These are phyloP conservation scores for Fusarium sp. DNA, from an alignment of 2,329 filamentous ascomycete genomes.

Conservation along the genomic window DNA sequence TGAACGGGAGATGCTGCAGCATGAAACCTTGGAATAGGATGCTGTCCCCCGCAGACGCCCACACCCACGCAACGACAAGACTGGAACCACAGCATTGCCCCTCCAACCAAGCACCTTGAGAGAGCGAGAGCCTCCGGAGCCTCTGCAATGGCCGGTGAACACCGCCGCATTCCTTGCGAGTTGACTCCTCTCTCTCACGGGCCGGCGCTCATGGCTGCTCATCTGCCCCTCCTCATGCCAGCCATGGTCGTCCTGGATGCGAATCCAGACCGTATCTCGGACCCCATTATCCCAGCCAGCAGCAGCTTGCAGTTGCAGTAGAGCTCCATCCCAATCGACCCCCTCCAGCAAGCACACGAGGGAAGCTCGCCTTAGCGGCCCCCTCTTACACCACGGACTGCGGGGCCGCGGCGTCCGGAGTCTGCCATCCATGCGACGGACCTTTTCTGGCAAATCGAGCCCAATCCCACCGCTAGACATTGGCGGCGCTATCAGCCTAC, in stretches of 20 bases:
- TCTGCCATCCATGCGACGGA: conserved; percentile 5
- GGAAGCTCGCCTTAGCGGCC: conserved; percentile 30
- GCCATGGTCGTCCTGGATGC: neutral
- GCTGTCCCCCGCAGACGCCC: neutral
- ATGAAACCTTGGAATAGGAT: conserved; percentile 10
- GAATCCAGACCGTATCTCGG: conserved; percentile 26
- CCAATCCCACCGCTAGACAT: neutral
- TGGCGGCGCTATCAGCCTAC: neutral
- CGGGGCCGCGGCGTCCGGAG: conserved; percentile 34
- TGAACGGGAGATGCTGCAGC: neutral
- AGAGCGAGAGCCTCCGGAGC: neutral
- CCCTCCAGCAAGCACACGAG: conserved; percentile 12
- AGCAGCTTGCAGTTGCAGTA: conserved; percentile 18
- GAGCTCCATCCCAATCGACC: neutral
- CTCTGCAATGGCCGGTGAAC: conserved; percentile 6
- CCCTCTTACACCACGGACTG: conserved; percentile 27
- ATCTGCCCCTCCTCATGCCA: conserved; percentile 12
- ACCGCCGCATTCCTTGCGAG: conserved; percentile 18
- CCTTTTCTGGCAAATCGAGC: conserved; percentile 15
- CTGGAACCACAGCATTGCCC: conserved; percentile 11
- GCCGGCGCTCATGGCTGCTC: neutral
- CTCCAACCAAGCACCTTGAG: conserved; percentile 10
- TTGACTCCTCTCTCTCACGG: conserved; percentile 2
- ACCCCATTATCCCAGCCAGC: conserved; percentile 22
- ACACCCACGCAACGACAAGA: neutral